Percentiles rank a stretch among this genome's conserved stretches.
These are phyloP conservation scores for Acarospora socialis DNA, from an alignment of 2,329 filamentous ascomycete species.

Conservation along the genomic window DNA sequence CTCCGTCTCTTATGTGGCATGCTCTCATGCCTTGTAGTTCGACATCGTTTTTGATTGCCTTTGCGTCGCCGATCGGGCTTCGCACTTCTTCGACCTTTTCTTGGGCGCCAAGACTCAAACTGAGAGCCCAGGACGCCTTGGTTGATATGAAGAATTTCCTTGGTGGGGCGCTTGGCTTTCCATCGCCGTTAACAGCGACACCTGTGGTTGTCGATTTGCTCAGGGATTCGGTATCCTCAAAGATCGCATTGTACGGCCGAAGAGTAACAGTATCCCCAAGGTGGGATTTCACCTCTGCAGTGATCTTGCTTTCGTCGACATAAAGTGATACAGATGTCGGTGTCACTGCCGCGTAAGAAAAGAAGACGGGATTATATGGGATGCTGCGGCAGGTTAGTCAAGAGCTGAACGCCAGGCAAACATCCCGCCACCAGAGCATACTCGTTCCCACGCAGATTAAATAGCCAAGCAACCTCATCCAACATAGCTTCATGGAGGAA, in stretches of 20 bases:
- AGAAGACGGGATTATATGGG: slow-evolving; percentile 96
- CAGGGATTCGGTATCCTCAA: slow-evolving; percentile 58
- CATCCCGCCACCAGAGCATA: slow-evolving; percentile 21
- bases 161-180: slow-evolving; percentile 24
- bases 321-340: slow-evolving; percentile 64
- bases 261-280: slow-evolving; percentile 56
- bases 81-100: slow-evolving; percentile 71
- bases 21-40: slow-evolving; percentile 87
- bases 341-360: slow-evolving; percentile 86
- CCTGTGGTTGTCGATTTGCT: slow-evolving; percentile 31
- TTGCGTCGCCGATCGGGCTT: slow-evolving; percentile 78
- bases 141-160: slow-evolving; percentile 76
- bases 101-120: slow-evolving; percentile 71
- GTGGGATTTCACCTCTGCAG: slow-evolving; percentile 51
- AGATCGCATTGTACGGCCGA: slow-evolving; percentile 70
- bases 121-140: slow-evolving; percentile 85
- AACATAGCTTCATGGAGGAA: slow-evolving; percentile 61
- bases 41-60: slow-evolving; percentile 83
- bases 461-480: slow-evolving; percentile 96
- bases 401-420: not conserved
- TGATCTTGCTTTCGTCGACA: slow-evolving; percentile 66
- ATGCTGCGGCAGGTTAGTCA: slow-evolving; percentile 41
- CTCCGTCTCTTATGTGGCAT: slow-evolving; percentile 87
- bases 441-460: slow-evolving; percentile 88
- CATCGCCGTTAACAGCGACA: too few relatives aligned